phyloP scores from a whole-genome alignment of 768 basidiomycete genomes.

The Favolaschia claudopus region DNA sequence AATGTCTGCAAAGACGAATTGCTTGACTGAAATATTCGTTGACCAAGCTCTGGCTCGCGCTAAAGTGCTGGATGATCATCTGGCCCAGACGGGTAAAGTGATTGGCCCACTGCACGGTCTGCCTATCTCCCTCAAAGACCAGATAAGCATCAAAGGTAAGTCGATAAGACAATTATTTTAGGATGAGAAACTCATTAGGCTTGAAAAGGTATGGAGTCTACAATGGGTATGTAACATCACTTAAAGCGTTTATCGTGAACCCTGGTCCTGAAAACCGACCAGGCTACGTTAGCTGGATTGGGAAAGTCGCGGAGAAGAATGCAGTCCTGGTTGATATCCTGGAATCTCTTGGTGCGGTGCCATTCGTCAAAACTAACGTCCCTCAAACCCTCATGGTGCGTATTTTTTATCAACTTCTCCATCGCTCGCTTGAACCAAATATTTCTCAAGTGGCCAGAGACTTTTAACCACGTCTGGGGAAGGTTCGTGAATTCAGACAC shows the following conservation, averaged over 20 bases:
- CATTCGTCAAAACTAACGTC: constrained; percentile 78
- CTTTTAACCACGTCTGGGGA: constrained; percentile 81
- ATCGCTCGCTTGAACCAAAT: not conserved
- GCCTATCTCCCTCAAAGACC: constrained; percentile 80
- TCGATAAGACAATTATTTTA: too few species aligned
- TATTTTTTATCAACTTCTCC: not conserved
- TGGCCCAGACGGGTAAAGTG: constrained; percentile 66
- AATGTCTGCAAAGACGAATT: constrained; percentile 64
- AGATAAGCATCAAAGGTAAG: constrained; percentile 72
- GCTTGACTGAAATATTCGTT: constrained; percentile 85
- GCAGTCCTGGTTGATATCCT: constrained; percentile 72
- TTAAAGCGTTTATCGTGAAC: not conserved
- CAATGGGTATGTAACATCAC: constrained; percentile 56
- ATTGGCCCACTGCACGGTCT: constrained; percentile 81
- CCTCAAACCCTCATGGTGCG: constrained; percentile 79
- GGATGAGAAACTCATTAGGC: too few species aligned
- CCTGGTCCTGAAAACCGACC: not conserved
- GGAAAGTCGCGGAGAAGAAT: constrained; percentile 62
- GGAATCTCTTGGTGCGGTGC: constrained; percentile 71
- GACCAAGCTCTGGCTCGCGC: constrained; percentile 74
- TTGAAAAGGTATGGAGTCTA: constrained; percentile 73
- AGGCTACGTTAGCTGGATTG: constrained; percentile 82
- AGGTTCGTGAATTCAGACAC: constrained; percentile 35
- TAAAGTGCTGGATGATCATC: constrained; percentile 66
- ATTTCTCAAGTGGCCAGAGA: constrained; percentile 70